Conservation (phyloP, 495 filamentous ascomycete species). For the Glarea lozoyensis region DNA sequence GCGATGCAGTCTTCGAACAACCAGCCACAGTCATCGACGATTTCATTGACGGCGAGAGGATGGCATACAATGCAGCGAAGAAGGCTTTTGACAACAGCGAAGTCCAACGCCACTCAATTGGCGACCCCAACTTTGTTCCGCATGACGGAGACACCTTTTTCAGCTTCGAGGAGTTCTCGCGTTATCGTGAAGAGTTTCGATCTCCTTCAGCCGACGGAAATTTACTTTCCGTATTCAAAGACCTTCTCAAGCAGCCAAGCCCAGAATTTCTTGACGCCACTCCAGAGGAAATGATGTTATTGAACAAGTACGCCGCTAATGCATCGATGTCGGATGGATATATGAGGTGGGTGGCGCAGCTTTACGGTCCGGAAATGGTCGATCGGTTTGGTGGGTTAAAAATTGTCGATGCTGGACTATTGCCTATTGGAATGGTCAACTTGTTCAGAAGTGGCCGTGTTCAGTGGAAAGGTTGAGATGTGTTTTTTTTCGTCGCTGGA, state of each 20-base stretch:
- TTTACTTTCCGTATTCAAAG: conserved; percentile 9
- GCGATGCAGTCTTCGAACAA: conserved; percentile 39
- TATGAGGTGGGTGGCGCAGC: conserved; percentile 51
- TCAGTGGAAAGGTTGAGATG: conserved; percentile 41
- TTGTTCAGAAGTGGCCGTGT: conserved; percentile 49
- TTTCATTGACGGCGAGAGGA: conserved; percentile 35
- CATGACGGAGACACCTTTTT: conserved; percentile 34
- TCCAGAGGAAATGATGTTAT: conserved; percentile 50
- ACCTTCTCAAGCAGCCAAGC: conserved; percentile 15
- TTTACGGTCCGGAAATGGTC: conserved; percentile 52
- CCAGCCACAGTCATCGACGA: conserved; percentile 34
- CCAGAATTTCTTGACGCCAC: conserved; percentile 15
- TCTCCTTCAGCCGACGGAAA: conserved; percentile 11
- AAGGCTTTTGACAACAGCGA: conserved; percentile 33
- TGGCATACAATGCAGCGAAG: conserved; percentile 38
- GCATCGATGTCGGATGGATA: conserved; percentile 49
- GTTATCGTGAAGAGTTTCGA: conserved; percentile 37
- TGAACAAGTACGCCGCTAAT: conserved; percentile 42
- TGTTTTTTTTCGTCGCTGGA: too few species aligned
- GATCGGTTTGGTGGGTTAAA: conserved; percentile 51
- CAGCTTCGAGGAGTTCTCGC: conserved; percentile 42
- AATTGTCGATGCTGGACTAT: conserved; percentile 49
- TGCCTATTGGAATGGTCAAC: conserved; percentile 60
- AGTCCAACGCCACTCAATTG: background rate
- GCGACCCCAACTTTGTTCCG: conserved; percentile 17